Conservation (phyloP, 768 basidiomycete species). For the Suillus discolor region DNA sequence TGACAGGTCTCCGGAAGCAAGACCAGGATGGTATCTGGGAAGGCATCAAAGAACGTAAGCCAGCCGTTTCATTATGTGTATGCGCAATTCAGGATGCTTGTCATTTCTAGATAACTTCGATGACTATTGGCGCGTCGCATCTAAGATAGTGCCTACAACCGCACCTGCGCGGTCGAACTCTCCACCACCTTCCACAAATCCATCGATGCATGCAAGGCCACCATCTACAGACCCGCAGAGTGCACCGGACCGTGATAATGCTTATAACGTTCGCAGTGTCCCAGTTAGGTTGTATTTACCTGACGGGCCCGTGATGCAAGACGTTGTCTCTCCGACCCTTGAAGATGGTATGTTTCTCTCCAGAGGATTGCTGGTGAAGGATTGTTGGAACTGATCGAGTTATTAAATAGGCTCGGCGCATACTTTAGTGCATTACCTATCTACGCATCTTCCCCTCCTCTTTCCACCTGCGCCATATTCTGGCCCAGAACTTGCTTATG, state of each 20-base stretch:
- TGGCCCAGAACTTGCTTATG: slow-evolving; percentile 63
- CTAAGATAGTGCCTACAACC: slow-evolving; percentile 89
- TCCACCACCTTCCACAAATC: slow-evolving; percentile 51
- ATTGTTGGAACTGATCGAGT: neutral
- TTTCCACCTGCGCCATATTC: slow-evolving; percentile 58
- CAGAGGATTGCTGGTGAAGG: slow-evolving; percentile 1
- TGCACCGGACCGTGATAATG: slow-evolving; percentile 71
- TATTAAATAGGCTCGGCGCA: slow-evolving; percentile 61
- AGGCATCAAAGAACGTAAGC: slow-evolving; percentile 90
- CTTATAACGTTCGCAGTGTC: slow-evolving; percentile 84
- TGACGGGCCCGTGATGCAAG: slow-evolving; percentile 90
- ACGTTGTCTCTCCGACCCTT: slow-evolving; percentile 77
- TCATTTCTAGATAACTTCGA: slow-evolving; percentile 84
- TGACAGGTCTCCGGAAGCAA: slow-evolving; percentile 85
- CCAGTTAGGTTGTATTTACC: slow-evolving; percentile 90
- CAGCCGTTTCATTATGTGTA: slow-evolving; percentile 6
- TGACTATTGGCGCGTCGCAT: slow-evolving; percentile 90
- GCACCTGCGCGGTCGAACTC: slow-evolving; percentile 61
- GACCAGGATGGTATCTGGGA: slow-evolving; percentile 99
- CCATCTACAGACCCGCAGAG: slow-evolving; percentile 62
- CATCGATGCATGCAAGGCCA: slow-evolving; percentile 65
- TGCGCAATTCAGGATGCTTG: neutral
- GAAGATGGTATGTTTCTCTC: slow-evolving; percentile 65
- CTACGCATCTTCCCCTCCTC: slow-evolving; percentile 76
- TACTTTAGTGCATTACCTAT: slow-evolving; percentile 70